Base-by-base conservation (phyloP, 352 stramenopile genomes). In the Pythium insidiosum region DNA sequence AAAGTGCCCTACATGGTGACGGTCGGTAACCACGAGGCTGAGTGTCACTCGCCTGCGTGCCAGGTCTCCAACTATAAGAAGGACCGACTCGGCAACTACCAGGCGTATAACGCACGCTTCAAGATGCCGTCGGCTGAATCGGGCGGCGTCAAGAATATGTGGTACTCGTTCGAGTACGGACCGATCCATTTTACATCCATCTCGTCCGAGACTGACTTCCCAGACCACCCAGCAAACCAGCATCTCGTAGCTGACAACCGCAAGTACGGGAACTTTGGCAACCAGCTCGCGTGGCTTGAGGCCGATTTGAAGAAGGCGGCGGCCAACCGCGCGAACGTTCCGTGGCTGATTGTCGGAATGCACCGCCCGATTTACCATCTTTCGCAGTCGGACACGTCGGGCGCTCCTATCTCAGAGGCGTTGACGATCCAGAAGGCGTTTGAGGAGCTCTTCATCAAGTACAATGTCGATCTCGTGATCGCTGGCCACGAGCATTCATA, bases 151-250 rank as follows among this genome's bases (percentile, higher is more conserved):
- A 47, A 74, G 39, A 90, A 90, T 53, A 95, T 94, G 77, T 95
- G 79, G 78, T 82, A 95, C 50, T 92, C 79, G 24, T 97, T 93
- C 44, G 70, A 94, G 40, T 62, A 95, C 43, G 83, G 79, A 0
- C 58, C 66, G 19, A 58, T 94, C 19, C 84, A 95, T 53, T 86
- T 94, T 41, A 86, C 83, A 3, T 68, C 73, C 12, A 68, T 97
- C n/a, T 88, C 77, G 26, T 70, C 68, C 1, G 84, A 96, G 56
- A 91, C 73, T 0, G 68, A 88, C 46, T 84, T 74, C 44, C 49
- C 19, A 5, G 40, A 26, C 25, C 35, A 40, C 2, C 39, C 52
- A 1, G 38, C 26, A 18, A 66, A 62, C 51, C 51, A 46, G 39
- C 50, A 35, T 39, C n/a, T n/a, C n/a, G n/a, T n/a, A n/a, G n/a